These are phyloP conservation scores for Fragaria ananassa DNA, from an alignment of 306 rosid species.

Conservation along the genomic window DNA sequence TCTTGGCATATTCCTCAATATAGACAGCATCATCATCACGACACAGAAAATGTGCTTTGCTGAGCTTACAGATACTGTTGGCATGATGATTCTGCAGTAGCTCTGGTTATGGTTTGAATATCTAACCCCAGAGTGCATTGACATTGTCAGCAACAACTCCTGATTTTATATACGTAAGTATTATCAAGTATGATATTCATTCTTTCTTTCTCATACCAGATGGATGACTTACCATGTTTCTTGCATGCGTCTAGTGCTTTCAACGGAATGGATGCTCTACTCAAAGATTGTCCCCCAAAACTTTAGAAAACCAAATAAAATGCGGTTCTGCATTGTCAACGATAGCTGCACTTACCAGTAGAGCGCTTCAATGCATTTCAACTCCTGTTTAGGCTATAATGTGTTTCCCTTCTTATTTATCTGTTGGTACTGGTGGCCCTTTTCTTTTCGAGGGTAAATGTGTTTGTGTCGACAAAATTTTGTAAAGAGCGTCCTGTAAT, in stretches of 20 bases:
- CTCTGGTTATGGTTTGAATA: not conserved
- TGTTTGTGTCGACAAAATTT: too few species aligned
- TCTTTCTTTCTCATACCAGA: slow-evolving; percentile 25
- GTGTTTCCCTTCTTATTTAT: too few species aligned
- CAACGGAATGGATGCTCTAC: slow-evolving; percentile 3
- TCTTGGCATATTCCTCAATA: slow-evolving; percentile 19
- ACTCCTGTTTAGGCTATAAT: not conserved
- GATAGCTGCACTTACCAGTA: not conserved
- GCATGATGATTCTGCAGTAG: slow-evolving; percentile 23
- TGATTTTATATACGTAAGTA: not conserved
- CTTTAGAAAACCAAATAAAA: not conserved
- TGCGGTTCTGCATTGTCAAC: not conserved
- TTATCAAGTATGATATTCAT: not conserved
- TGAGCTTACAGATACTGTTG: slow-evolving; percentile 1
- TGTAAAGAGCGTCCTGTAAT: not conserved
- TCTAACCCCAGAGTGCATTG: slow-evolving; percentile 4
- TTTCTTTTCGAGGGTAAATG: too few species aligned
- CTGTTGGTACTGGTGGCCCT: not conserved
- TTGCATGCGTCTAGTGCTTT: slow-evolving; percentile 34
- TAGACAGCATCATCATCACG: slow-evolving; percentile 21
- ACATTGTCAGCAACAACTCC: not conserved
- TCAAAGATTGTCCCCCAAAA: not conserved
- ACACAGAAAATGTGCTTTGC: slow-evolving; percentile 12
- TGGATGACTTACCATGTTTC: slow-evolving; percentile 43
- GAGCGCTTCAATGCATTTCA: not conserved